These are phyloP conservation scores for Metschnikowia reukaufii DNA, from an alignment of 805 yeast species.

Conservation along the genomic window DNA sequence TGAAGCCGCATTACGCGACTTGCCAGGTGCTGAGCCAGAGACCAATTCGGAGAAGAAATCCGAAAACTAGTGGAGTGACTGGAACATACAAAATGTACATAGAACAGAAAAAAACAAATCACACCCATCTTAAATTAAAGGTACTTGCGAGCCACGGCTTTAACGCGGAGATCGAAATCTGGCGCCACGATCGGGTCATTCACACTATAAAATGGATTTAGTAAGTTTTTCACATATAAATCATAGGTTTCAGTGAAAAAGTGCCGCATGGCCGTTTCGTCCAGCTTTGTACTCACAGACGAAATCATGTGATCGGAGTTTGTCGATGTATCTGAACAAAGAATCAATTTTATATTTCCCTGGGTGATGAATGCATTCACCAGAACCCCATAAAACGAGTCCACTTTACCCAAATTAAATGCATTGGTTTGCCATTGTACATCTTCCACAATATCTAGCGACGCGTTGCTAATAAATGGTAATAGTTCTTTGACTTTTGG, in stretches of 20 bases:
- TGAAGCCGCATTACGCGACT: conserved; percentile 26
- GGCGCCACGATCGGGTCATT: conserved; percentile 74
- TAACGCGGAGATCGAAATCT: conserved; percentile 73
- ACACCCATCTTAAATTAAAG: conserved; percentile 33
- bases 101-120: neutral
- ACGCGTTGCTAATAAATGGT: conserved; percentile 85
- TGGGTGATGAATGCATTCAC: conserved; percentile 88
- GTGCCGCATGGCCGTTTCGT: conserved; percentile 75
- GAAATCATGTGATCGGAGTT: conserved; percentile 10
- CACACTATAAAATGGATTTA: conserved; percentile 82
- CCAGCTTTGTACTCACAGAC: conserved; percentile 24
- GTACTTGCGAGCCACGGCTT: conserved; percentile 72
- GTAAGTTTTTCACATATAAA: conserved; percentile 75
- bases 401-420: conserved; percentile 74
- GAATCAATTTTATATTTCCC: conserved; percentile 78
- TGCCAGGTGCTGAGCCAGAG: conserved; percentile 8
- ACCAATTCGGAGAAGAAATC: neutral
- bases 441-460: conserved; percentile 90
- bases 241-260: conserved; percentile 87
- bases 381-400: conserved; percentile 77
- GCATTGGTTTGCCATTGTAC: conserved; percentile 72
- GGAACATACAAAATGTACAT: neutral
- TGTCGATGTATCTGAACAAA: conserved; percentile 45
- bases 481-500: conserved; percentile 72
- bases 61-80: no score